phyloP scores from a whole-genome alignment of 257 asterid species.

The Solanum medicagineum region DNA sequence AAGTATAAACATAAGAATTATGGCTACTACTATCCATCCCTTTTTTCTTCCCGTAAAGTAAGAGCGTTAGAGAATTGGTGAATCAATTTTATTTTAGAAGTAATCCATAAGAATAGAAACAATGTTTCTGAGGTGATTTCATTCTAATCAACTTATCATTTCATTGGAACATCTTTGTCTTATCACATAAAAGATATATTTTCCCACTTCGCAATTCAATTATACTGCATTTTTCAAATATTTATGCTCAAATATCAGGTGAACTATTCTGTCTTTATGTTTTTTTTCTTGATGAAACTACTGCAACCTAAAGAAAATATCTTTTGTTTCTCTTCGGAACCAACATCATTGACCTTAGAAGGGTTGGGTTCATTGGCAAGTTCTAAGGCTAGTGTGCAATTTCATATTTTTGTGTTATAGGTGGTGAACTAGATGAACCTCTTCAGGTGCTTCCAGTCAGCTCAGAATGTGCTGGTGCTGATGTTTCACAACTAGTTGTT shows the following conservation, averaged over 20 bases:
- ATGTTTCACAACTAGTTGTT: slow-evolving; percentile 5
- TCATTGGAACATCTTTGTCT: neutral
- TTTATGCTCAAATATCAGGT: neutral
- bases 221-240: neutral
- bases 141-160: neutral
- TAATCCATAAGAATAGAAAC: neutral
- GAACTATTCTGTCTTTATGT: neutral
- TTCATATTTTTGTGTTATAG: slow-evolving; percentile 6
- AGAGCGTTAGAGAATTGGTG: neutral
- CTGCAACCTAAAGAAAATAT: neutral
- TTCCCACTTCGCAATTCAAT: neutral
- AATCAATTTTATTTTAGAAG: neutral
- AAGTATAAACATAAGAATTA: neutral
- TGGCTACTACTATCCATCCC: neutral
- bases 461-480: slow-evolving; percentile 5
- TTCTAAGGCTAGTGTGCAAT: neutral
- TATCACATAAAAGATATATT: neutral
- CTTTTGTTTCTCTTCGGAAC: neutral
- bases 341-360: neutral
- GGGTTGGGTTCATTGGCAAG: neutral
- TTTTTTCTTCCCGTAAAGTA: neutral
- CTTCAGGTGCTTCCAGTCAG: neutral
- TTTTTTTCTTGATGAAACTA: neutral
- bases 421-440: slow-evolving; percentile 12
- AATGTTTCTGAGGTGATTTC: neutral